These are phyloP conservation scores for Zygoascus meyerae DNA, from an alignment of 1,139 yeast species.

Conservation along the genomic window DNA sequence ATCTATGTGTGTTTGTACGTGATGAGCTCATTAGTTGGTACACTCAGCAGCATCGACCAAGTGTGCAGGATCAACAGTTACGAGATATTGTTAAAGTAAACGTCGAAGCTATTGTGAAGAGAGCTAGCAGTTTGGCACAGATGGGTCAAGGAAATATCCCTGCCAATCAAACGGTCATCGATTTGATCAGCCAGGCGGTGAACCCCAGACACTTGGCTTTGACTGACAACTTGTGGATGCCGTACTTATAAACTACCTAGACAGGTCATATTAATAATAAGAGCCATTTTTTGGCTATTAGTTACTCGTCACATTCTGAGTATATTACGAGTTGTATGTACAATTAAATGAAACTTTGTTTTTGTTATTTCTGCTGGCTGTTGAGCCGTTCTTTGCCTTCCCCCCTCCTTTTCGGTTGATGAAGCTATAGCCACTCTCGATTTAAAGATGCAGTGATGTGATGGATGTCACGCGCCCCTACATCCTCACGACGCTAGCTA, in stretches of 20 bases:
- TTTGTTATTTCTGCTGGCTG: no score
- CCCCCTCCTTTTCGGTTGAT: no score
- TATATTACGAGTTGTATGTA: no score
- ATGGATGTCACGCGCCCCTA: no score
- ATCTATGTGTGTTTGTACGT: slow-evolving; percentile 83
- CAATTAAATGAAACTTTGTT: no score
- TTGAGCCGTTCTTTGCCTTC: no score
- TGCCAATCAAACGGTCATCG: slow-evolving; percentile 90
- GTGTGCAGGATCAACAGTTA: slow-evolving; percentile 71
- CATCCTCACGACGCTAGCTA: background rate
- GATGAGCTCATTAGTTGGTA: slow-evolving; percentile 96
- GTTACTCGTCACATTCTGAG: background rate
- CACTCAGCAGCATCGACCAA: slow-evolving; percentile 61
- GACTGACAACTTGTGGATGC: slow-evolving; percentile 94
- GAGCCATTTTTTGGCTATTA: background rate
- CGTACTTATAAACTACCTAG: slow-evolving; percentile 51
- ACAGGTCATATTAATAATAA: background rate
- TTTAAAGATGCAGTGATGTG: no score
- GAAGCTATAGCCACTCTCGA: no score
- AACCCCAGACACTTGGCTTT: slow-evolving; percentile 92
- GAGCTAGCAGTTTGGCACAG: slow-evolving; percentile 61
- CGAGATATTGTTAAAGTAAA: slow-evolving; percentile 84
- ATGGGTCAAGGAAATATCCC: slow-evolving; percentile 68
- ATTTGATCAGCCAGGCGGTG: slow-evolving; percentile 90
- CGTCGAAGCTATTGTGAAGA: slow-evolving; percentile 76